Evolutionary conservation across 768 basidiomycete genomes (phyloP).

Genomic region (Leccinum longicurvipes): DNA sequence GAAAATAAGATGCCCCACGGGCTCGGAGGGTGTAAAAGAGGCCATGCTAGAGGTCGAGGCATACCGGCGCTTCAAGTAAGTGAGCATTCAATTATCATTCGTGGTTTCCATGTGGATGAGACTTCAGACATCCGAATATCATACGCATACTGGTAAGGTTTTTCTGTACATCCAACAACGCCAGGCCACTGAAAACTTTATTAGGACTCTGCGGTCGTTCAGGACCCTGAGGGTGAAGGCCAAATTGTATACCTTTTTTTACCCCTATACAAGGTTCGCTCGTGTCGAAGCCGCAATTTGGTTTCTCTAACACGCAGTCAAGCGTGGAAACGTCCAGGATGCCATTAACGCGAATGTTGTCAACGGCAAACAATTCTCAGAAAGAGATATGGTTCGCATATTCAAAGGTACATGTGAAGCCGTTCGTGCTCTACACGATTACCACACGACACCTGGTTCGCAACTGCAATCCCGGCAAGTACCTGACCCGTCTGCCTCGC

Average conservation of each 20-base stretch:
- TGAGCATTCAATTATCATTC: conserved; percentile 6
- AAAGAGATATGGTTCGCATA: conserved; percentile 81
- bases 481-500: conserved; percentile 24
- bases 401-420: conserved; percentile 96
- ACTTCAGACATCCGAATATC: conserved; percentile 85
- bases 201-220: conserved; percentile 91
- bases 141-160: conserved; percentile 80
- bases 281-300: not conserved
- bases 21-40: conserved; percentile 83
- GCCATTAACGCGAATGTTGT: conserved; percentile 84
- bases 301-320: conserved; percentile 5
- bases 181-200: not conserved
- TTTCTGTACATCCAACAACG: not conserved
- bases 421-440: conserved; percentile 91
- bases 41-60: conserved; percentile 90
- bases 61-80: conserved; percentile 90
- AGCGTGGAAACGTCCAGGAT: conserved; percentile 95
- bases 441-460: conserved; percentile 48
- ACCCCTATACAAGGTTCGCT: conserved; percentile 81
- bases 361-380: conserved; percentile 79
- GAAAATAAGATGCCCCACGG: conserved; percentile 92
- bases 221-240: conserved; percentile 90
- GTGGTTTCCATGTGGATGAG: not conserved
- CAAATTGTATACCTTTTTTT: conserved; percentile 96
- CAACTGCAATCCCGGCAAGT: conserved; percentile 23